A percentile compares a stretch with the other conserved stretches of the same genome.
Evolutionary conservation across 2,329 filamentous ascomycete species (phyloP).

Genomic region (Hortaea werneckii): DNA sequence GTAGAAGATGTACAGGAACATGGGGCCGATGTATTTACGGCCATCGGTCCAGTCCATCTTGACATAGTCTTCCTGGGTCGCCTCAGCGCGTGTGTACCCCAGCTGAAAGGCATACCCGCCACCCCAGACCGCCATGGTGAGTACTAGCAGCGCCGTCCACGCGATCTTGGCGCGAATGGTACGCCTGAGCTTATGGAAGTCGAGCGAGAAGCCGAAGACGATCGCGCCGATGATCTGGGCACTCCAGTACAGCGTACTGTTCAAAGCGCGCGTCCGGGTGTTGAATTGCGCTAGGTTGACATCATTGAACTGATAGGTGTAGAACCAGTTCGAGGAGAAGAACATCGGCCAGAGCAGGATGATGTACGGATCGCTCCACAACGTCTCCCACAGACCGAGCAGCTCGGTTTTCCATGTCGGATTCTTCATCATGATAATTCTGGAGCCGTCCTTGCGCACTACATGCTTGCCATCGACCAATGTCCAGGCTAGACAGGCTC

Average conservation of each 20-base stretch:
- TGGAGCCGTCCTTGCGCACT: slow-evolving; percentile 64
- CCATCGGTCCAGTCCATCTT: slow-evolving; percentile 56
- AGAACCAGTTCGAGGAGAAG: slow-evolving; percentile 70
- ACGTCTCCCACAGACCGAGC: slow-evolving; percentile 61
- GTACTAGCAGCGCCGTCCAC: slow-evolving; percentile 50
- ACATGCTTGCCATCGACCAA: slow-evolving; percentile 64
- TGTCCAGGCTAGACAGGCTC: slow-evolving; percentile 57
- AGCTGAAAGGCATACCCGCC: slow-evolving; percentile 71
- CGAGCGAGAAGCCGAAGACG: slow-evolving; percentile 62
- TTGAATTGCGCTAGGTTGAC: slow-evolving; percentile 64
- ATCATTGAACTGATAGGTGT: slow-evolving; percentile 67
- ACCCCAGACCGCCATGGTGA: slow-evolving; percentile 75
- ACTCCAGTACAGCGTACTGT: slow-evolving; percentile 64
- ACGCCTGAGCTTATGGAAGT: slow-evolving; percentile 49
- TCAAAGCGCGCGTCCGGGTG: slow-evolving; percentile 64
- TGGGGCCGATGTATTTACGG: slow-evolving; percentile 59
- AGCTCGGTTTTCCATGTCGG: slow-evolving; percentile 77
- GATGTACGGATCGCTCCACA: slow-evolving; percentile 62
- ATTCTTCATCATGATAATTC: slow-evolving; percentile 82
- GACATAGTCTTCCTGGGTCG: slow-evolving; percentile 15
- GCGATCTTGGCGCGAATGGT: slow-evolving; percentile 56
- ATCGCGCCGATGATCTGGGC: slow-evolving; percentile 69
- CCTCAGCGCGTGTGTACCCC: slow-evolving; percentile 40
- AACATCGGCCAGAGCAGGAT: slow-evolving; percentile 73
- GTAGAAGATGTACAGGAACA: slow-evolving; percentile 87